phyloP scores from a whole-genome alignment of 2,329 filamentous ascomycete genomes.

The Penicillium sp. region DNA sequence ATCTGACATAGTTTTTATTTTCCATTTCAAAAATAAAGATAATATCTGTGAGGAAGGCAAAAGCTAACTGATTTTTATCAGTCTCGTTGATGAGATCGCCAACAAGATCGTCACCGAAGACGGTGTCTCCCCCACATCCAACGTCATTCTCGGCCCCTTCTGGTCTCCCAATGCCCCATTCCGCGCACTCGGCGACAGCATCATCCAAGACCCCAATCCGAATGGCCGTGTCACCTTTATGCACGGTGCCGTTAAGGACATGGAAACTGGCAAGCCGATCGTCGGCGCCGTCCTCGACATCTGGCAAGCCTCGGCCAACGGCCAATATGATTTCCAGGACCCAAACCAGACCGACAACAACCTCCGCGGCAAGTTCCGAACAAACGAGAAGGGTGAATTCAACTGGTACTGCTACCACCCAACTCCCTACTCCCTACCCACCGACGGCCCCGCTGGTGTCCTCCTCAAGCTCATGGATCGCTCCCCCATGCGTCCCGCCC shows the following conservation, averaged over 20 bases:
- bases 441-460: slow-evolving; percentile 57
- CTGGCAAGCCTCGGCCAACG: slow-evolving; percentile 74
- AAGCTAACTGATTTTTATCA: slow-evolving; percentile 38
- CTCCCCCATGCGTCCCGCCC: slow-evolving; percentile 60
- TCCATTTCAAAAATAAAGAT: neutral
- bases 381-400: slow-evolving; percentile 63
- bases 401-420: slow-evolving; percentile 75
- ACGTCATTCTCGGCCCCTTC: slow-evolving; percentile 74
- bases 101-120: slow-evolving; percentile 64
- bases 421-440: slow-evolving; percentile 69
- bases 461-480: slow-evolving; percentile 56
- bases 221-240: slow-evolving; percentile 63
- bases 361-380: slow-evolving; percentile 71
- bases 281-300: slow-evolving; percentile 69
- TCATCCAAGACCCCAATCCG: slow-evolving; percentile 61
- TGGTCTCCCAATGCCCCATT: slow-evolving; percentile 74
- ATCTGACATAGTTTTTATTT: neutral
- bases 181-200: slow-evolving; percentile 63
- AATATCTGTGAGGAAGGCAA: too few species aligned
- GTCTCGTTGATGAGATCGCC: slow-evolving; percentile 76
- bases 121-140: slow-evolving; percentile 65
- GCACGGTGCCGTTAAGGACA: slow-evolving; percentile 66
- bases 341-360: slow-evolving; percentile 71
- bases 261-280: slow-evolving; percentile 65
- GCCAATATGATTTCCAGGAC: slow-evolving; percentile 74